Percentiles rank a stretch among this genome's conserved stretches.
phyloP scores from a whole-genome alignment of 768 basidiomycete genomes.

The Podaxis mareebaensis region DNA sequence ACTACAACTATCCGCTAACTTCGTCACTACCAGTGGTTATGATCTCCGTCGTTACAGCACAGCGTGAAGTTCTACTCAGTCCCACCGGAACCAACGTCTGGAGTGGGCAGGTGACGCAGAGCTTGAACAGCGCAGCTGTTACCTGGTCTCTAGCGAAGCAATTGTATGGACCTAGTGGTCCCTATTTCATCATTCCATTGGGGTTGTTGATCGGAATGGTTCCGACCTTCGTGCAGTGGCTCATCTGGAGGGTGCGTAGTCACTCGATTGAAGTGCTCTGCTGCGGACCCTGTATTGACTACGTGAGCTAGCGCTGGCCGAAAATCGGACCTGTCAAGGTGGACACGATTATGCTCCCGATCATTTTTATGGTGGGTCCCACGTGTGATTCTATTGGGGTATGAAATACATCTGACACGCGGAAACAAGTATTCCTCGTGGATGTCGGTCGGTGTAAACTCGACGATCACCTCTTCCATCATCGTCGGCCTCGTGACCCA shows the following conservation, averaged over 20 bases:
- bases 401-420: neutral
- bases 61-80: conserved; percentile 52
- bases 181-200: conserved; percentile 58
- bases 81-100: conserved; percentile 62
- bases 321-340: conserved; percentile 53
- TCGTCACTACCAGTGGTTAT: conserved; percentile 49
- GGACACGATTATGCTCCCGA: conserved; percentile 51
- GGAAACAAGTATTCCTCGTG: conserved; percentile 36
- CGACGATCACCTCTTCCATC: conserved; percentile 45
- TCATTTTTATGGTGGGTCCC: conserved; percentile 49
- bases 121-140: conserved; percentile 56
- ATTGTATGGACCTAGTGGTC: conserved; percentile 53
- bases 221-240: conserved; percentile 53
- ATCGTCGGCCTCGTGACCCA: conserved; percentile 60
- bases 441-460: conserved; percentile 58
- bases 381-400: neutral
- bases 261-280: neutral
- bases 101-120: conserved; percentile 54
- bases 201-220: conserved; percentile 54
- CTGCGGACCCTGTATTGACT: neutral
- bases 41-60: conserved; percentile 51
- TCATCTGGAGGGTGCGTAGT: conserved; percentile 46
- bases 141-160: conserved; percentile 67
- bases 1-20: neutral
- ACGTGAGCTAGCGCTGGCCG: conserved; percentile 46